Percentiles rank a stretch among this genome's conserved stretches.
Conservation (phyloP, 257 asterid genomes). For the Cruciata laevipes region DNA sequence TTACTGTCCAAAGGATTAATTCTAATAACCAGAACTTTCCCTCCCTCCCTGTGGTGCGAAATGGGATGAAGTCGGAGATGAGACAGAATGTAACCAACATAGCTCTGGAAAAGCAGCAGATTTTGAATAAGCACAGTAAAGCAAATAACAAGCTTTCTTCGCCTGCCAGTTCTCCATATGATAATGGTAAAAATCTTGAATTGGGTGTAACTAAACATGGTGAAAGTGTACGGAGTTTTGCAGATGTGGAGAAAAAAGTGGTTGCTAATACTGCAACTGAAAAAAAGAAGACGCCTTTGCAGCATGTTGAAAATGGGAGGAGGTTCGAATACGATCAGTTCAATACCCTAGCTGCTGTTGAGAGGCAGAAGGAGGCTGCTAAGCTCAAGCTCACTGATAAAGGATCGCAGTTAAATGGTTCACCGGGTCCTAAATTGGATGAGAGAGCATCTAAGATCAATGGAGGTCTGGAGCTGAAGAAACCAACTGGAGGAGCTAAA, state of each 20-base stretch:
- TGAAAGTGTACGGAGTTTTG: slow-evolving; percentile 17
- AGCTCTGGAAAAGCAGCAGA: slow-evolving; percentile 18
- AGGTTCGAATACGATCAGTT: slow-evolving; percentile 11
- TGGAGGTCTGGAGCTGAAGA: slow-evolving; percentile 23
- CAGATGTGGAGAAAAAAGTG: slow-evolving; percentile 12
- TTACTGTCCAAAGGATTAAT: slow-evolving; percentile 12
- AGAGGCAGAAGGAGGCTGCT: not conserved
- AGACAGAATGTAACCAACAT: slow-evolving; percentile 18
- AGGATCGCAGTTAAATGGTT: slow-evolving; percentile 8
- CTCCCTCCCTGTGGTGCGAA: slow-evolving; percentile 24
- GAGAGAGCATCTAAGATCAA: slow-evolving; percentile 21
- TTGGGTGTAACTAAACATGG: slow-evolving; percentile 21
- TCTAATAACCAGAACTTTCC: slow-evolving; percentile 22
- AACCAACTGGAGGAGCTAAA: slow-evolving; percentile 5
- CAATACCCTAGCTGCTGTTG: slow-evolving; percentile 8
- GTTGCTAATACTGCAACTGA: slow-evolving; percentile 10
- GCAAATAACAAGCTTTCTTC: slow-evolving; percentile 17
- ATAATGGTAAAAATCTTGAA: slow-evolving; percentile 22
- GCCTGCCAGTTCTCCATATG: slow-evolving; percentile 18
- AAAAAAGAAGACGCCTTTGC: slow-evolving; percentile 11
- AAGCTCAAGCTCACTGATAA: not conserved
- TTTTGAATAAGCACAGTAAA: slow-evolving; percentile 10
- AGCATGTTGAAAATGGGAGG: slow-evolving; percentile 16
- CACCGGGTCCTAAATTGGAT: slow-evolving; percentile 17
- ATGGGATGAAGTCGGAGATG: slow-evolving; percentile 21